phyloP scores from a whole-genome alignment of 148 eudicot species.

The Vaccinium macrocarpon region DNA sequence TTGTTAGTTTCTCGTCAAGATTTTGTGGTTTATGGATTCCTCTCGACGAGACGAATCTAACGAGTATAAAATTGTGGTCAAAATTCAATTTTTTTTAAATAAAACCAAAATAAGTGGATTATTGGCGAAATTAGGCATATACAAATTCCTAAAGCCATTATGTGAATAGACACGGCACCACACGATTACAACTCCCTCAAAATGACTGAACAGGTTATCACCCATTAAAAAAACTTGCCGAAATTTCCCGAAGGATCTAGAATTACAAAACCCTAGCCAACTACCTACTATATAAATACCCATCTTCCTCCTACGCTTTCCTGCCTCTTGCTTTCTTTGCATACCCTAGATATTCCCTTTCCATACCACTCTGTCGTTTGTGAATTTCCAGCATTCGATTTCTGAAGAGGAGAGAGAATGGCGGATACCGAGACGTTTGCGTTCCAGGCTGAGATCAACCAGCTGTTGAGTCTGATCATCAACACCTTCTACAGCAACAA shows the following conservation, averaged over 20 bases:
- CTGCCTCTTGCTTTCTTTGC: slow-evolving; percentile 1
- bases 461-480: slow-evolving; percentile 72
- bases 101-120: no score
- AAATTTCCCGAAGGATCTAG: slow-evolving; percentile 55
- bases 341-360: neutral
- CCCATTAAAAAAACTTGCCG: neutral
- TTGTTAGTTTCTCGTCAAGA: no score
- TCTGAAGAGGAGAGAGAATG: slow-evolving; percentile 22
- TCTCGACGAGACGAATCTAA: no score
- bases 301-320: neutral
- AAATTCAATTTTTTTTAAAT: no score
- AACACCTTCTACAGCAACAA: slow-evolving; percentile 84
- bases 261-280: slow-evolving; percentile 27
- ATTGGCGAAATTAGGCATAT: no score
- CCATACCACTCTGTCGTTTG: neutral
- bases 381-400: neutral
- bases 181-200: neutral
- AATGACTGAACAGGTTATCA: neutral
- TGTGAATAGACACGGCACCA: neutral
- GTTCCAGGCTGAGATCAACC: slow-evolving; percentile 86
- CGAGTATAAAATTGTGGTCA: no score
- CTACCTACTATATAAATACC: slow-evolving; percentile 21
- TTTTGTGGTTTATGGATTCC: no score
- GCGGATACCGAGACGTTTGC: slow-evolving; percentile 79
- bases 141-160: no score